Conservation (phyloP, 768 basidiomycete species). For the Auricularia sp. region DNA sequence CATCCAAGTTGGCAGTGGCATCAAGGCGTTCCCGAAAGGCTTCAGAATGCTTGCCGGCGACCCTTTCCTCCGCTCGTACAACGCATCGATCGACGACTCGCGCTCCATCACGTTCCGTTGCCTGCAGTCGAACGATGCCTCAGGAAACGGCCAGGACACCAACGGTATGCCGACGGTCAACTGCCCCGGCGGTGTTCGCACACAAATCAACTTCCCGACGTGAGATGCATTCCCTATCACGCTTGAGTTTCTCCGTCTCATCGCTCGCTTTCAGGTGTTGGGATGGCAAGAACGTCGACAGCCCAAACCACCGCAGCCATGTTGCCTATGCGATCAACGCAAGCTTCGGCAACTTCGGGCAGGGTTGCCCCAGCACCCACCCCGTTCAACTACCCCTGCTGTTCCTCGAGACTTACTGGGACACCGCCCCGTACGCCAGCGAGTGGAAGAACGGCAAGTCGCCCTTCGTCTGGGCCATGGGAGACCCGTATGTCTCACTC, state of each 20-base stretch:
- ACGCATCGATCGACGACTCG: slow-evolving; percentile 7
- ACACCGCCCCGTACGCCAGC: slow-evolving; percentile 6
- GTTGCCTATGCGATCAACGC: slow-evolving; percentile 7
- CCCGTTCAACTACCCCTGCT: slow-evolving; percentile 8
- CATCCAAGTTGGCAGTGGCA: slow-evolving; percentile 7
- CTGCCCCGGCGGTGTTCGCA: slow-evolving; percentile 7
- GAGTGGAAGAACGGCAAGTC: slow-evolving; percentile 10
- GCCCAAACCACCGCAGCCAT: slow-evolving; percentile 10
- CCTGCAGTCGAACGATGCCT: neutral
- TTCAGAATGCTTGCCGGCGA: slow-evolving; percentile 5
- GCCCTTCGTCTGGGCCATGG: slow-evolving; percentile 11
- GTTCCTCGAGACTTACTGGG: slow-evolving; percentile 10
- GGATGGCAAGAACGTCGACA: slow-evolving; percentile 10
- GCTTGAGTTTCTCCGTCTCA: slow-evolving; percentile 4
- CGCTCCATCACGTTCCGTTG: slow-evolving; percentile 10
- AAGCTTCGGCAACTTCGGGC: slow-evolving; percentile 11
- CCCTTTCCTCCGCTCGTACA: slow-evolving; percentile 8
- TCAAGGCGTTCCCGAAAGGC: slow-evolving; percentile 7
- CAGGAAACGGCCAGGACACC: slow-evolving; percentile 4
- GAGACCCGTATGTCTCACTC: slow-evolving; percentile 6
- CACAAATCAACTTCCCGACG: slow-evolving; percentile 16
- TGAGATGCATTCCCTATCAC: slow-evolving; percentile 17
- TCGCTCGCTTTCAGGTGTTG: slow-evolving; percentile 2
- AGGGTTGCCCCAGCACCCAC: slow-evolving; percentile 10
- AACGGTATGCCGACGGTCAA: slow-evolving; percentile 9